Base-by-base conservation (phyloP, 1,284 basidiomycete species). In the Porogramme epimiltina region DNA sequence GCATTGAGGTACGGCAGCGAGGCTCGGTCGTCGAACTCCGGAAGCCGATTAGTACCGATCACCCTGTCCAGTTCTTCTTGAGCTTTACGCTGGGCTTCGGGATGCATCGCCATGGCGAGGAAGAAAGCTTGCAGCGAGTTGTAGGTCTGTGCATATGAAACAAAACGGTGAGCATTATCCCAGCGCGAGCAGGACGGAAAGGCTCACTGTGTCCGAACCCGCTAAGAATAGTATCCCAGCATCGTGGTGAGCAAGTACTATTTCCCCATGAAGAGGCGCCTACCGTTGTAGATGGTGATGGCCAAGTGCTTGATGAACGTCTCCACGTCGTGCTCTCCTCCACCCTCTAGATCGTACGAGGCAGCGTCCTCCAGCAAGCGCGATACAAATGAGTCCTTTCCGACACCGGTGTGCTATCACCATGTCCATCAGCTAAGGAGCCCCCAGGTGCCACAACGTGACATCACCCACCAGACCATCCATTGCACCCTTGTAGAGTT, bases 11-110 rank as follows among this genome's bases (percentile, higher is more conserved):
- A 41, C 6, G 40, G 40, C 13, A 41, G 20, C 10, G 22, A 26
- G 11, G 11, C n/a, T 6, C 16, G 8, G 20, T 41, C 40, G 22
- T 19, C 8, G 11, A 41, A 22, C 5, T 26, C 22, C 4, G 40
- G 22, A 5, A 41, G 40, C 8, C 40, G 40, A 41, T 41, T 19
- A 9, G 33, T 15, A 11, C 40, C 40, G 24, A 41, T 19, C 5
- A 41, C 22, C 10, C 40, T 5, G 20, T 41, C 40, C 9, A 41
- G 40, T 18, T 37, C 34, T 18, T 37, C 34, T n/a, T 37, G 34
- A 13, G 34, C 34, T n/a, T 37, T 37, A 5, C 20, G 84, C 82
- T 22, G 34, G 16, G 16, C 34, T n/a, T 65, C 61, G 0, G 68
- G 70, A 44, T 67, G 49, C 16, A 64, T 56, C 4, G 64, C 51